Base-by-base conservation (phyloP, 768 basidiomycete genomes). In the Xerocomus potaroensis region DNA sequence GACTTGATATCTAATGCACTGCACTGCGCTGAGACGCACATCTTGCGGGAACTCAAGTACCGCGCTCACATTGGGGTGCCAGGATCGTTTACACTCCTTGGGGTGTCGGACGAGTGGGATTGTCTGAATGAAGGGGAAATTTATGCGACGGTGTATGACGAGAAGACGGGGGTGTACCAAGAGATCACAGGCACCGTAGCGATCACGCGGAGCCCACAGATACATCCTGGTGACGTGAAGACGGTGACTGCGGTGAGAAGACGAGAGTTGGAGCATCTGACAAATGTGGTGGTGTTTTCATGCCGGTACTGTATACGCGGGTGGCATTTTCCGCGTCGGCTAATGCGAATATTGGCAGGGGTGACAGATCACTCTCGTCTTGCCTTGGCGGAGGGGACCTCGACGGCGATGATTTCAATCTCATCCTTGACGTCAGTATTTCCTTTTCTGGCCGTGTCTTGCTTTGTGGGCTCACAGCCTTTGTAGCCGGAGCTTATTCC, bases 361-460 rank as follows among this genome's bases (percentile, higher is more conserved):
- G 76, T 8, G 30, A 64, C 30, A 68, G 76, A 43, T 61, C 73
- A 15, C 49, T 79, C 11, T 70, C 76, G 1, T 74, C 73, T 10
- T 69, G 67, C 48, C 69, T 79, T 14, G 77, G 77, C 22, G 78
- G 77, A 19, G 78, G 78, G 8, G 77, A 79, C 59, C 60, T 78
- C 37, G 77, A 79, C 51, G 77, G 76, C 5, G 76, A 78, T 43
- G 70, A 73, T 18, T 79, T 74, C 44, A 76, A 75, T 55, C 32
- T 77, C n/a, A 72, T 75, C 37, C 60, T 70, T 30, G 67, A 74
- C 45, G 72, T 74, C 53, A 65, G 58, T 41, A 8, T 8, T 49
- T 47, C 33, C 31, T 26, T 14, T 43, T 46, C 24, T 22, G 26
- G 37, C 26, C 30, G n/a, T 10, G 21, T 45, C 12, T 22, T 45